Evolutionary conservation across 1,284 basidiomycete genomes (phyloP), one percentile per base, ranked within the genome.

Genomic region (Puccinia hordei): DNA sequence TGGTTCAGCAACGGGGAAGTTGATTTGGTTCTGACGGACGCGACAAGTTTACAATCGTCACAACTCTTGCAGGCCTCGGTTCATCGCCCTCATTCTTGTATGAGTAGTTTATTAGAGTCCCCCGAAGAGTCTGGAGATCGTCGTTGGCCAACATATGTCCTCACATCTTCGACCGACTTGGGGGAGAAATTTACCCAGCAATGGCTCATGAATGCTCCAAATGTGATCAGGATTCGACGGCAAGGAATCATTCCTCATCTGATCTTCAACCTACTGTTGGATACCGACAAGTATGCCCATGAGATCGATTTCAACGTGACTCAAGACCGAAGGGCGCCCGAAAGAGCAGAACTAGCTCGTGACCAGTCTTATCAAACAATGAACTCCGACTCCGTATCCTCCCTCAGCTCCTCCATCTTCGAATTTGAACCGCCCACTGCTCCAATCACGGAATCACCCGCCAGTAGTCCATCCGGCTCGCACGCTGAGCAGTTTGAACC

Each of bases 211-310:
- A 44, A 51, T 69, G 46, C 76, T 41, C 51, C 65, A 0, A 71
- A 68, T 22, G 51, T 78, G 19, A 66, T 76, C 49, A 51, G 68
- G 15, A 44, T 78, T 41, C 63, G 76, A 17, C 22, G 76, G n/a
- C 76, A 78, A 49, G 76, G 76, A 6, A 78, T 78, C n/a, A 78
- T 78, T 44, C 76, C 76, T 17, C 76, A 78, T 53, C 41, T 78
- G 6, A 78, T 78, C 15, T 78, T 78, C 38, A 66, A 66, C 49
- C 38, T 68, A 19, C 53, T 78, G 15, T 61, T 35, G 15, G 38
- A 69, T 27, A 44, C 61, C 46, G n/a, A 63, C 24, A 78, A 68
- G 35, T 78, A 78, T 15, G 49, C 76, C 9, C 76, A 78, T 46
- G 76, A 78, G 66, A 78, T 78, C 10, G 65, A 57, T 27, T 5